phyloP scores from a whole-genome alignment of 148 eudicot species.

The Chenopodium formosanum region DNA sequence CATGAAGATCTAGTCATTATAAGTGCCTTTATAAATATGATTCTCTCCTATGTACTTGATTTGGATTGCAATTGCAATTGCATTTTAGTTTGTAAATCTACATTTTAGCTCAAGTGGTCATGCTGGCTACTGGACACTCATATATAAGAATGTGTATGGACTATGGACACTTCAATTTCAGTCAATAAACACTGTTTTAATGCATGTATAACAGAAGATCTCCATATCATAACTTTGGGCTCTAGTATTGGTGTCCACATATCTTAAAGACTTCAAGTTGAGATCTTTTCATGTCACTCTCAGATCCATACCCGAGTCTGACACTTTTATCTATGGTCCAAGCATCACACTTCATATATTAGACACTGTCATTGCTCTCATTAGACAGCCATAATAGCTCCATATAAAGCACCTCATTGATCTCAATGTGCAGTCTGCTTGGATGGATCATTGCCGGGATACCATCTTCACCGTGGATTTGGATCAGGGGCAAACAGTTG shows the following conservation, averaged over 20 bases:
- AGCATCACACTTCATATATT: not conserved
- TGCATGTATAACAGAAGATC: not conserved
- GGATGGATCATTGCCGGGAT: conserved; percentile 94
- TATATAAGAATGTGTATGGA: not conserved
- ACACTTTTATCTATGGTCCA: not conserved
- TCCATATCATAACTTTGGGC: not conserved
- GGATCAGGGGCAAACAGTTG: conserved; percentile 94
- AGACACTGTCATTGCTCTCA: not conserved
- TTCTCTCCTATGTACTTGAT: no score
- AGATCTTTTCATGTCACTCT: not conserved
- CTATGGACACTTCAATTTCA: not conserved
- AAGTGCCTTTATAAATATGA: not conserved
- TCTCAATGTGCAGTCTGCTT: conserved; percentile 61
- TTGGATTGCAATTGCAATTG: not conserved
- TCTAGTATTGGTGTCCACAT: not conserved
- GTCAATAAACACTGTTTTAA: no score
- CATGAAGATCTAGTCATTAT: not conserved
- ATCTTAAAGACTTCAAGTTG: not conserved
- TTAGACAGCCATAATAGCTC: not conserved
- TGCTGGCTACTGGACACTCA: not conserved
- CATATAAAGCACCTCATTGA: not conserved
- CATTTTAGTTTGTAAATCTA: not conserved
- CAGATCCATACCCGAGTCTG: not conserved
- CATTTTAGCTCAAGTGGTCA: not conserved
- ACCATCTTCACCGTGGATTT: conserved; percentile 82